Base-by-base conservation (phyloP, 305 asterid species). In the Fraxinus ornus region DNA sequence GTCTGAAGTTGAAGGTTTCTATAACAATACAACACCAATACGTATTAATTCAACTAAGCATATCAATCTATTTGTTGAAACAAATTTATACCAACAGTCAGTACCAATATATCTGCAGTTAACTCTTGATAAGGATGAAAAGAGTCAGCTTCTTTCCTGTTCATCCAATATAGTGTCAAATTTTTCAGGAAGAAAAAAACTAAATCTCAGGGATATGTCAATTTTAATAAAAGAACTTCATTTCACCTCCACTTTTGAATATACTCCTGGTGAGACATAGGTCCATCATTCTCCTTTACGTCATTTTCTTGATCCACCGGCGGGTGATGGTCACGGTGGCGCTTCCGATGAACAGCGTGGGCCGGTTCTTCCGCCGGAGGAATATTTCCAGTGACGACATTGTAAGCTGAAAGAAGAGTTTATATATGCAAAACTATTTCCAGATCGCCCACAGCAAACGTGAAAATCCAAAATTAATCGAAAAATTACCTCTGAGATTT, bases 231-330 rank as follows among this genome's bases (percentile, higher is more conserved):
- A 60, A 75, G 13, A 62, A 39, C 17, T 41, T 83, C 39, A 78
- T 79, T 33, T 35, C 36, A 94, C 98, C 98, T 92, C 82, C 87
- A 84, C 76, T 91, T 91, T 62, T 86, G 87, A 78, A 95, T 90
- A 76, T 92, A 95, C 5, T 93, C 94, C 68, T 86, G 90, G 88
- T 95, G 98, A 79, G 97, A 90, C 96, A 95, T 89, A 66, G 97
- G 94, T 52, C 90, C 89, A 62, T 91, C 92, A 68, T 79, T 80
- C 80, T 79, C 85, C 66, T 84, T 87, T 41, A 76, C 83, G 66
- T 84, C 88, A 57, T 47, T 35, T 32, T 33, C 77, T 74, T 24
- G 89, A 74, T 81, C 82, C 44, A 80, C 52, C 62, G 81, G 83
- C 76, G 87, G 86, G 78, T 81, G 81, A 49, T 79, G 57, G 57